Conservation (phyloP, 1,139 yeast species). For the Dujonia santamariae region DNA sequence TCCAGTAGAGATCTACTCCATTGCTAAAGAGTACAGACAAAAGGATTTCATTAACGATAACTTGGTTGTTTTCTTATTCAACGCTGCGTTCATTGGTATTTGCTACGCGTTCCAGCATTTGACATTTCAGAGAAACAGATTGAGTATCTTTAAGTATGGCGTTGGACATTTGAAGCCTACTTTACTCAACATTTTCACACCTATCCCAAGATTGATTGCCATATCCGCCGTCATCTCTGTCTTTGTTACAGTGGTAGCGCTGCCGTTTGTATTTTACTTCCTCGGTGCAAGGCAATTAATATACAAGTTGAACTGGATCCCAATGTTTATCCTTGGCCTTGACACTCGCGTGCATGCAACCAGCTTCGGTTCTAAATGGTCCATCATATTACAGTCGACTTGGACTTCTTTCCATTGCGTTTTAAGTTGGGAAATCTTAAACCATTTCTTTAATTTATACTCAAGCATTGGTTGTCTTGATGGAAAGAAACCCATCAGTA, state of each 20-base stretch:
- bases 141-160: slow-evolving; percentile 47
- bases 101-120: slow-evolving; percentile 55
- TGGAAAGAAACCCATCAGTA: slow-evolving; percentile 66
- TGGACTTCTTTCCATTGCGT: slow-evolving; percentile 31
- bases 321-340: slow-evolving; percentile 22
- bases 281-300: slow-evolving; percentile 33
- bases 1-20: slow-evolving; percentile 30
- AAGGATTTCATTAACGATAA: slow-evolving; percentile 61
- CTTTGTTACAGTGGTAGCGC: slow-evolving; percentile 19
- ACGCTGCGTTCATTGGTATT: slow-evolving; percentile 24
- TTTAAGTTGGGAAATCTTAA: slow-evolving; percentile 58
- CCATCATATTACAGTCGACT: slow-evolving; percentile 28
- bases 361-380: slow-evolving; percentile 18
- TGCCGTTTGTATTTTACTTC: slow-evolving; percentile 49
- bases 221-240: slow-evolving; percentile 32
- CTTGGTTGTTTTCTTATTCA: slow-evolving; percentile 52
- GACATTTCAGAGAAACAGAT: slow-evolving; percentile 57
- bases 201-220: slow-evolving; percentile 26
- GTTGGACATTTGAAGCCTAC: slow-evolving; percentile 41
- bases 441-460: slow-evolving; percentile 67
- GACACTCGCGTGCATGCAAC: slow-evolving; percentile 27
- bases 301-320: slow-evolving; percentile 35
- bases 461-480: slow-evolving; percentile 81
- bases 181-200: slow-evolving; percentile 22
- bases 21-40: slow-evolving; percentile 48